Evolutionary conservation across 164 flowering plant genomes (phyloP), one percentile per base, ranked within the genome.

Genomic region (Magnolia officinalis): DNA sequence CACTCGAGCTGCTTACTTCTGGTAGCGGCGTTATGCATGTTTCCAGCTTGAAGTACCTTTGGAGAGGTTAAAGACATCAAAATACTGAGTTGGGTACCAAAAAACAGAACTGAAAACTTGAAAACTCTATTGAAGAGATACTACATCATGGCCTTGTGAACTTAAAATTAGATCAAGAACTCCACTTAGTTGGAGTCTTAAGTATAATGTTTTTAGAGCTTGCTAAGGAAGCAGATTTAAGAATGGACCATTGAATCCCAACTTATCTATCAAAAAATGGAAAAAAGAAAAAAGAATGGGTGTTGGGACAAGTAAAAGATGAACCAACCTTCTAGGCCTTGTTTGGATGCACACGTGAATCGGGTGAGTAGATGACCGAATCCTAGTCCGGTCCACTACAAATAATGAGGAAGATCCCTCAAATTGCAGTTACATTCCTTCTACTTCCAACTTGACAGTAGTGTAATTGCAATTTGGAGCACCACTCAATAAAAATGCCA

Each of bases 21-120:
- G 99, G 99, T 45, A 96, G 76, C 4, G 94, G 96, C 26, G 97
- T 90, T 58, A 94, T 90, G 90, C 99, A 96, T n/a, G 86, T 71
- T 82, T 96, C 99, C 95, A 96, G 84, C 4, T 91, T 81, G 75
- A 78, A 87, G 87, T 94, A 90, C 99, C 99, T 96, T 71, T 75
- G 61, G 45, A 37, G 45, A 37, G 68, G 24, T 23, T n/a, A 65
- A 65, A 20, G 68, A 65, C 10, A 2, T 63, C 21, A 65, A 65
- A 19, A 23, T 65, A 24, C 21, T n/a, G 37, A 65, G 21, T 65
- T 29, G 24, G 21, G 68, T n/a, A 7, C 68, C 68, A 65, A 65
- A 21, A 10, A 23, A 21, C 10, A 24, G 29, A 65, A 23, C 29
- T 29, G 4, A 21, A 7, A 29, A 21, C 13, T 21, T 65, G 13